These are phyloP conservation scores for Pythium plurisporium DNA, from an alignment of 352 stramenopile genomes.

Conservation along the genomic window DNA sequence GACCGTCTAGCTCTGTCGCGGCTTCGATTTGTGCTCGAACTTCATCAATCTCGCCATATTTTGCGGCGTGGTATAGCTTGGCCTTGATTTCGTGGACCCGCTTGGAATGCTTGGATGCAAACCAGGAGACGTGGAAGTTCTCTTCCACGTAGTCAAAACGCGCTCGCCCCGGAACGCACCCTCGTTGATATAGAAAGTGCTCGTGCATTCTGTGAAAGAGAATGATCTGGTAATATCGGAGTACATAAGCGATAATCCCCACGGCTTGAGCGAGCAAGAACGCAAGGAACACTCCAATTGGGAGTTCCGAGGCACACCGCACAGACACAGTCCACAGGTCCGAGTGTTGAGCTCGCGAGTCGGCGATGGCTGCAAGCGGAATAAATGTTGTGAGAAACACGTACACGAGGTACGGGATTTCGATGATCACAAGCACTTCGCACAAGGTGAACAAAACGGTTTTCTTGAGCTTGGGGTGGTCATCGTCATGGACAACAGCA, in stretches of 20 bases:
- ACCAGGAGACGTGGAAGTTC: slow-evolving; percentile 40
- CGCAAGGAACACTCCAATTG: slow-evolving; percentile 26
- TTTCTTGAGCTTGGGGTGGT: slow-evolving; percentile 55
- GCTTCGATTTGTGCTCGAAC: slow-evolving; percentile 41
- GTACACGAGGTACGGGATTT: slow-evolving; percentile 68
- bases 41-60: slow-evolving; percentile 51
- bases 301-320: slow-evolving; percentile 31
- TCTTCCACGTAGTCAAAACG: slow-evolving; percentile 65
- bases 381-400: slow-evolving; percentile 49
- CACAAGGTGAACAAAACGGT: slow-evolving; percentile 68
- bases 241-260: slow-evolving; percentile 48
- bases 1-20: slow-evolving; percentile 48
- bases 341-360: slow-evolving; percentile 20
- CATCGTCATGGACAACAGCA: slow-evolving; percentile 37
- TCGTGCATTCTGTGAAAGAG: slow-evolving; percentile 78
- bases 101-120: slow-evolving; percentile 34
- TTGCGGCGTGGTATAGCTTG: slow-evolving; percentile 57
- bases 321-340: slow-evolving; percentile 32
- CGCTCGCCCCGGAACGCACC: slow-evolving; percentile 48
- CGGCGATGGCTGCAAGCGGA: slow-evolving; percentile 1
- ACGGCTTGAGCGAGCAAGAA: slow-evolving; percentile 47
- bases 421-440: slow-evolving; percentile 70
- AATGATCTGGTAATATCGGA: slow-evolving; percentile 76
- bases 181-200: slow-evolving; percentile 69
- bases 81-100: slow-evolving; percentile 48